Evolutionary conservation across 164 flowering plant species (phyloP), one percentile per base, ranked within the genome.

Genomic region (Vitis riparia): DNA sequence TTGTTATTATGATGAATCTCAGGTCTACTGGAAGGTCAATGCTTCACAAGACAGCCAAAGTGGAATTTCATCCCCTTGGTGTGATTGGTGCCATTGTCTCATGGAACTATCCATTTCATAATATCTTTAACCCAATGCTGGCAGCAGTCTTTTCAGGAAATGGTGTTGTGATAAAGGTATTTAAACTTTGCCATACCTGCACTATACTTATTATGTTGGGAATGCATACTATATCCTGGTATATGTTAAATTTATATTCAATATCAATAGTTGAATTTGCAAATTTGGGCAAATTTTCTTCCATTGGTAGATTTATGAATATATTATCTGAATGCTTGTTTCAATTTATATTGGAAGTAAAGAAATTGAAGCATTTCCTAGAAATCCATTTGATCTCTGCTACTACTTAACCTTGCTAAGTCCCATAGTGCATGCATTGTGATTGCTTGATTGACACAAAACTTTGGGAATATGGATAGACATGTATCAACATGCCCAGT

Each of bases 91-190:
- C 99, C 30, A 92, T 94, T 80, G 98, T 92, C 65, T 91, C 99
- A 23, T 94, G 99, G 99, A 94, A 94, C 76, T 94, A 94, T 78
- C 99, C 99, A 60, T 94, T 94, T 68, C 99, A 94, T 68, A 94
- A 92, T 75, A 83, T 94, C 65, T 91, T 94, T 65, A 94, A 94
- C 78, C 98, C 99, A 57, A 89, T 94, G 97, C 82, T 94, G 68
- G 98, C 99, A 3, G 99, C 99, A 52, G 88, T 94, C 14, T 94
- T 94, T 80, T 88, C 99, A 16, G 99, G 99, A 73, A 94, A 94
- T 72, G 73, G 94, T 60, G 76, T 91, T 78, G 99, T 94, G 71
- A 83, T 94, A 63, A 94, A 92, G 97, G 98, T 91, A 83, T 52
- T 9, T 58, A 67, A 9, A 16, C 19, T 51, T 23, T 30, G 6